Evolutionary conservation across 805 yeast species (phyloP).

Genomic region (Wickerhamomyces silvicola): DNA sequence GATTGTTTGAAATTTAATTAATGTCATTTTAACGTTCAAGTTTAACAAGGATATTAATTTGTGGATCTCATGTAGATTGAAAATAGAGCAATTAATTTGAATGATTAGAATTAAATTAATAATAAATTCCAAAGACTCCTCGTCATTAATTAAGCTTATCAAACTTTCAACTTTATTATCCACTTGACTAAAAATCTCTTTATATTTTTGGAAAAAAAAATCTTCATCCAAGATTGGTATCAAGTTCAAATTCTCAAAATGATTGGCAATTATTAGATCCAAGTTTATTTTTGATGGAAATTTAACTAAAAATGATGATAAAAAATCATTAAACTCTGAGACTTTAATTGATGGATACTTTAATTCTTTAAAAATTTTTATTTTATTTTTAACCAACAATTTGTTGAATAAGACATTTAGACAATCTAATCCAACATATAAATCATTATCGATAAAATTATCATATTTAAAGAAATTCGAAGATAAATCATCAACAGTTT

Average conservation of each 20-base stretch:
- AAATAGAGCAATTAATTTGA: slow-evolving; percentile 23
- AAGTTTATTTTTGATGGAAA: slow-evolving; percentile 23
- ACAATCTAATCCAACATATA: slow-evolving; percentile 21
- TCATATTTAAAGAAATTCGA: slow-evolving; percentile 20
- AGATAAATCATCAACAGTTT: slow-evolving; percentile 6
- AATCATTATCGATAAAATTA: slow-evolving; percentile 18
- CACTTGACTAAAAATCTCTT: slow-evolving; percentile 9
- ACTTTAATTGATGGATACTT: slow-evolving; percentile 23
- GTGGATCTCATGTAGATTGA: slow-evolving; percentile 23
- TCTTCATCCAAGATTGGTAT: slow-evolving; percentile 23
- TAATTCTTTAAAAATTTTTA: slow-evolving; percentile 22
- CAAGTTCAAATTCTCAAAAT: slow-evolving; percentile 19
- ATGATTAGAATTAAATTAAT: slow-evolving; percentile 39
- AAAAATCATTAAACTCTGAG: slow-evolving; percentile 9
- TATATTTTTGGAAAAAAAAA: slow-evolving; percentile 18
- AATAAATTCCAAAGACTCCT: slow-evolving; percentile 19
- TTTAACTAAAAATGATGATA: slow-evolving; percentile 15
- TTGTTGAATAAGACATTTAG: slow-evolving; percentile 16
- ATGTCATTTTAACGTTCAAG: slow-evolving; percentile 10
- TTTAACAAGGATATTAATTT: slow-evolving; percentile 15
- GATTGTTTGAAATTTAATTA: slow-evolving; percentile 18
- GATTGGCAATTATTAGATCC: slow-evolving; percentile 20
- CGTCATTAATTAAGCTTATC: background rate
- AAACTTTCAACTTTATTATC: slow-evolving; percentile 16
- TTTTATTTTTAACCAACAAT: slow-evolving; percentile 9